Conservation (phyloP, 306 rosid genomes). For the Macrotyloma uniflorum region DNA sequence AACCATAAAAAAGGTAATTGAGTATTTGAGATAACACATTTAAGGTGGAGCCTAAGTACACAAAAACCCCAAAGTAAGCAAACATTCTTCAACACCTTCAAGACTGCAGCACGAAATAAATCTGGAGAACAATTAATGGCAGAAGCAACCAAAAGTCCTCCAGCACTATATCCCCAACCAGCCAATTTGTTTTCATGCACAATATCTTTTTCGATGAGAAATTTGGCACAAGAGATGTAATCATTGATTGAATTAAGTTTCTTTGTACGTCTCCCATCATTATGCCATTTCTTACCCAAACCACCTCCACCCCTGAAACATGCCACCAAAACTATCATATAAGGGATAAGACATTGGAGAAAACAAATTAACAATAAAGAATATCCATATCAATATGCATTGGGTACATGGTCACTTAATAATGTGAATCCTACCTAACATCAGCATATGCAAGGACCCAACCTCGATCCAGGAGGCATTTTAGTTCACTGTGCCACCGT, state of each 20-base stretch:
- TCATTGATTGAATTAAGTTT: constrained; percentile 82
- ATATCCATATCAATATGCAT: constrained; percentile 15
- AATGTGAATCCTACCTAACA: constrained; percentile 67
- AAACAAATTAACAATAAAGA: constrained; percentile 4
- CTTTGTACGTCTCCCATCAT: constrained; percentile 70
- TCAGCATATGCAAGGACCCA: constrained; percentile 94
- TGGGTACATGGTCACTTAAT: constrained; percentile 14
- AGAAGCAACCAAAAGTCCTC: constrained; percentile 93
- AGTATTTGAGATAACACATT: constrained; percentile 26
- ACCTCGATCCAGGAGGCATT: constrained; percentile 96
- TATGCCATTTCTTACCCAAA: constrained; percentile 85
- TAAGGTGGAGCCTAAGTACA: constrained; percentile 32
- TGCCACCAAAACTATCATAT: constrained; percentile 36
- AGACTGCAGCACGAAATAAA: constrained; percentile 78
- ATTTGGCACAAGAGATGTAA: constrained; percentile 84
- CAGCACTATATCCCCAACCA: constrained; percentile 89
- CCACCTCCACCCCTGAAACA: constrained; percentile 95
- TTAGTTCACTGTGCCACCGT: constrained; percentile 82
- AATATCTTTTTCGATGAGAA: constrained; percentile 64
- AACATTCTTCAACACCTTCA: constrained; percentile 59
- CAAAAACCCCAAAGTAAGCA: constrained; percentile 9
- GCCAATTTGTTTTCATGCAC: constrained; percentile 82
- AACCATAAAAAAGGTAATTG: constrained; percentile 14
- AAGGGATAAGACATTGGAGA: constrained; percentile 14
- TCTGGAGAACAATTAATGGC: constrained; percentile 80